These are phyloP conservation scores for Ustulina deusta DNA, from an alignment of 2,329 filamentous ascomycete genomes.

Conservation along the genomic window DNA sequence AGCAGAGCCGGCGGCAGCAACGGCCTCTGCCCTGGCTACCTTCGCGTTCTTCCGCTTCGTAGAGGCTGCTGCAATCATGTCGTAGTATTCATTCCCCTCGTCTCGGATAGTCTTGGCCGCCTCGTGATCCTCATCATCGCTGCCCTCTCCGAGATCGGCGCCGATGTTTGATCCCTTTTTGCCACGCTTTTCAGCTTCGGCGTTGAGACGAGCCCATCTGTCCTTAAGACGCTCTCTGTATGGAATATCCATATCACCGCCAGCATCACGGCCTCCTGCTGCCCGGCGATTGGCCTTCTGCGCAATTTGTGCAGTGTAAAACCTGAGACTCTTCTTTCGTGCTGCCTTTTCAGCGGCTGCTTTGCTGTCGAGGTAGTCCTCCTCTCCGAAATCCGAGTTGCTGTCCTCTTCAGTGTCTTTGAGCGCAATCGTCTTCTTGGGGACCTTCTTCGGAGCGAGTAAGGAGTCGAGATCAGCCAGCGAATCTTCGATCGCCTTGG, in stretches of 20 bases:
- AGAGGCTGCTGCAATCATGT: conserved; percentile 80
- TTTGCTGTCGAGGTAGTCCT: conserved; percentile 79
- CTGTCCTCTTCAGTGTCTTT: conserved; percentile 58
- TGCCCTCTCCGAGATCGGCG: conserved; percentile 74
- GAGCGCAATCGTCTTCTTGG: conserved; percentile 58
- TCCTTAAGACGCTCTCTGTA: conserved; percentile 90
- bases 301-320: conserved; percentile 97
- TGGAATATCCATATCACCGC: conserved; percentile 85
- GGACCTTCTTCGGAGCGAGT: conserved; percentile 59
- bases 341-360: conserved; percentile 88
- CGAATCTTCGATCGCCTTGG: conserved; percentile 74
- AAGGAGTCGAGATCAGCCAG: conserved; percentile 78
- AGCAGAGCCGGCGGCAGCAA: conserved; percentile 71
- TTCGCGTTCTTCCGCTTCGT: conserved; percentile 81
- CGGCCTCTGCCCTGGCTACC: conserved; percentile 66
- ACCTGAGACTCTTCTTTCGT: conserved; percentile 91
- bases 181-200: conserved; percentile 87
- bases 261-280: conserved; percentile 76
- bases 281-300: conserved; percentile 92
- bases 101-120: conserved; percentile 63
- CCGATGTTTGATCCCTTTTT: conserved; percentile 72
- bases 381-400: conserved; percentile 93
- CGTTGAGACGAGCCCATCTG: conserved; percentile 84
- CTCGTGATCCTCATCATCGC: conserved; percentile 74
- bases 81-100: conserved; percentile 83